Evolutionary conservation across 2,329 filamentous ascomycete species (phyloP), one percentile per base, ranked within the genome.

Genomic region (Arachnomyces sp.): DNA sequence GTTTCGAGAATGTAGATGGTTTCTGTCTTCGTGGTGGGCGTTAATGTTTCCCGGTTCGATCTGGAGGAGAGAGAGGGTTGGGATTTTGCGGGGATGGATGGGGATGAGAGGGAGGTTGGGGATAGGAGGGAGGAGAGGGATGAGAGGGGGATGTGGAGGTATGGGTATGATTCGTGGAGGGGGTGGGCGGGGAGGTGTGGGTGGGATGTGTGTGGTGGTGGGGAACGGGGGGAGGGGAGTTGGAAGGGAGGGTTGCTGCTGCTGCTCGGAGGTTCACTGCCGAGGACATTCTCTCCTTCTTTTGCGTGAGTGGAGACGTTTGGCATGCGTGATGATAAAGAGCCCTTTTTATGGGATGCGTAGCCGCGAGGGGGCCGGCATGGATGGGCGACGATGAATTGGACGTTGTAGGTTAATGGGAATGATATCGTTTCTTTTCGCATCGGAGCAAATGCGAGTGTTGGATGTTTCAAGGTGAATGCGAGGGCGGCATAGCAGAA

Each of bases 361-460:
- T 56, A 53, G 3, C 64, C 63, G 5, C 53, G 47, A 3, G 72
- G 71, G 8, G 68, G 61, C 5, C 61, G 66, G 51, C 75, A 79
- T 13, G 71, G 72, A 50, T 72, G 72, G 1, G 73, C 72, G 1
- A 72, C 66, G 32, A 79, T 58, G 50, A 77, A 78, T 18, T 71
- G 65, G 11, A 74, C 65, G 43, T 76, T 72, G 52, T 74, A 65
- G 12, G 56, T 60, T 17, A 78, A 55, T 1, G 67, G 59, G 21
- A 71, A 57, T 8, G 55, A 50, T 9, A 64, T 48, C 18, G 41
- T 14, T 8, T 39, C 15, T 14, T 25, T 25, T 9, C 21, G 21
- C 21, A 9, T 25, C 5, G 21, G 21, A 5, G 21, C 21, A 25
- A 25, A 25, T 9, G 21, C 21, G 21, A 9, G 21, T 25, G 21